Percentiles rank a stretch among this genome's conserved stretches.
These are phyloP conservation scores for Teunomyces aglyptinius DNA, from an alignment of 805 yeast genomes.

Conservation along the genomic window DNA sequence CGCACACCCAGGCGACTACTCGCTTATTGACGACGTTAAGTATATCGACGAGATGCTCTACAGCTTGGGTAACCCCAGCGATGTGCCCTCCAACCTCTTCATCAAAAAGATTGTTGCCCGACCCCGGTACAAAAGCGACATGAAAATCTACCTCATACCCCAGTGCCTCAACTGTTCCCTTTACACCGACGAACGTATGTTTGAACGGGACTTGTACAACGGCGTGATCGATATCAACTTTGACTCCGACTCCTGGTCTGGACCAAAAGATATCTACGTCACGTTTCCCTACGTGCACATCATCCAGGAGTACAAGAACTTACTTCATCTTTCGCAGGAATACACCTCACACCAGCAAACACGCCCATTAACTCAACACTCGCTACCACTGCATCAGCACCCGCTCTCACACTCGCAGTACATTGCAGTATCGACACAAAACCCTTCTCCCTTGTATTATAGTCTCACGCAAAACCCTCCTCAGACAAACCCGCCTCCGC, in stretches of 20 bases:
- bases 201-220: conserved; percentile 50
- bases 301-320: conserved; percentile 5
- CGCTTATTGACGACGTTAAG: conserved; percentile 50
- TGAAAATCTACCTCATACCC: conserved; percentile 60
- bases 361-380: too few species aligned
- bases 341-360: not conserved
- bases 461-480: not conserved
- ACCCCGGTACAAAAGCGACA: conserved; percentile 60
- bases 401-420: not conserved
- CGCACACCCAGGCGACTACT: conserved; percentile 51
- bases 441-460: not conserved
- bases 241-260: conserved; percentile 4
- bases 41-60: conserved; percentile 36
- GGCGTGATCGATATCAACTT: conserved; percentile 43
- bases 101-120: conserved; percentile 58
- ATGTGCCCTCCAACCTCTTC: conserved; percentile 47
- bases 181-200: conserved; percentile 49
- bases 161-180: conserved; percentile 32
- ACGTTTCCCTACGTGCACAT: conserved; percentile 10
- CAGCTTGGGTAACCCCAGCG: conserved; percentile 40
- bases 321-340: conserved; percentile 4
- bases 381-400: too few species aligned
- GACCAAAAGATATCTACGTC: conserved; percentile 11
- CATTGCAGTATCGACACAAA: not conserved
- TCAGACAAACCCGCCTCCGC: not conserved